Evolutionary conservation across 139 green algal species (phyloP), one percentile per base, ranked within the genome.

Genomic region (Volvox africanus): DNA sequence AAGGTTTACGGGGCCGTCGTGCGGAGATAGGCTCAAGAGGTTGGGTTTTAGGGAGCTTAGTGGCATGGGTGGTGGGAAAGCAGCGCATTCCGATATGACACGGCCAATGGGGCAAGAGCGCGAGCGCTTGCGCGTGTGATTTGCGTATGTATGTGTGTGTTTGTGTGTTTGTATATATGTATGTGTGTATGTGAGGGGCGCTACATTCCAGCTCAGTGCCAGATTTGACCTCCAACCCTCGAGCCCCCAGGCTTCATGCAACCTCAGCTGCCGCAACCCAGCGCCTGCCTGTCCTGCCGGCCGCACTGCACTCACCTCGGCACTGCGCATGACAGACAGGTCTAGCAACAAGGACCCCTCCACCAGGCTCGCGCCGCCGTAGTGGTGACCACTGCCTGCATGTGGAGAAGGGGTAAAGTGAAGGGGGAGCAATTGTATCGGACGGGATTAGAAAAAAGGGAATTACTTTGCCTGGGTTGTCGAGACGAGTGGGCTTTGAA

Each of bases 321-420:
- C 68, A 13, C 17, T 35, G 9, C 18, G 2, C 26, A 89, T n/a
- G 18, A 0, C 17, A 1, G 62, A 36, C 37, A 89, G 36, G 84
- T 89, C 84, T 14, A 89, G 28, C 37, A 89, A 16, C 37, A 89
- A 71, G 69, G 9, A 18, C 1, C 68, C 84, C 1, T 67, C 5
- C 0, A 32, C 16, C 69, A 71, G 18, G 69, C 69, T 89, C 22
- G n/a, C 20, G 11, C 84, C 84, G 36, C 84, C 84, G 69, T 89
- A 89, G 69, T 89, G 84, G 84, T 89, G 84, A n/a, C 84, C 84
- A 22, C 32, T 73, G 44, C 84, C 84, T 89, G 68, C 16, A 26
- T 1, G 50, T 28, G 26, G 80, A n/a, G 65, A 33, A 17, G 44
- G 1, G 13, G 26, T 26, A 26, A 12, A 61, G 32, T 61, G 32